Conservation (phyloP, 1,284 basidiomycete species). For the Ustilago curta region DNA sequence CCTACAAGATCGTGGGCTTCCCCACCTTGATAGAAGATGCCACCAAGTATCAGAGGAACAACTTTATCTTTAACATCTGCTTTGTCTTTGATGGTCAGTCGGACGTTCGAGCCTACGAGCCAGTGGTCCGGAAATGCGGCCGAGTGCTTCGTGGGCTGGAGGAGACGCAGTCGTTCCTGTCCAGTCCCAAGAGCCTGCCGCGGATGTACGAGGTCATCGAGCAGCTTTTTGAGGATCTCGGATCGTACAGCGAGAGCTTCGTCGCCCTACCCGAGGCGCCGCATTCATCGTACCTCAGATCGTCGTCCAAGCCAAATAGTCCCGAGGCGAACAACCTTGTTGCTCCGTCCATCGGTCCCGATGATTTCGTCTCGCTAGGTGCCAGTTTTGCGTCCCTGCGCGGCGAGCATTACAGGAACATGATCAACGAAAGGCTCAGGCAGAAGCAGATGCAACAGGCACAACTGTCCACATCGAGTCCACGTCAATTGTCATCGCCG, state of each 20-base stretch:
- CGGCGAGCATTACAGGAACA: conserved; percentile 39
- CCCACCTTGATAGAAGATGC: conserved; percentile 61
- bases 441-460: conserved; percentile 36
- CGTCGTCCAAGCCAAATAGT: conserved; percentile 34
- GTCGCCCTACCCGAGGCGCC: conserved; percentile 65
- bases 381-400: conserved; percentile 33
- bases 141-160: conserved; percentile 87
- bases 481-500: neutral
- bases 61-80: conserved; percentile 89
- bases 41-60: conserved; percentile 63
- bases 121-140: conserved; percentile 92
- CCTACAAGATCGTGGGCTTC: conserved; percentile 65
- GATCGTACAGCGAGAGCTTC: conserved; percentile 78
- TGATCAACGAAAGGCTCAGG: conserved; percentile 43
- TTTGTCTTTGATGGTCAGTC: conserved; percentile 92
- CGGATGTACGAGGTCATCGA: conserved; percentile 89
- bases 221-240: conserved; percentile 95
- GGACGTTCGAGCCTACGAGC: conserved; percentile 93
- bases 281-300: conserved; percentile 48
- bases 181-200: conserved; percentile 77
- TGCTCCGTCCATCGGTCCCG: conserved; percentile 30
- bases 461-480: neutral
- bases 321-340: conserved; percentile 23
- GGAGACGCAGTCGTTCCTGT: conserved; percentile 90
- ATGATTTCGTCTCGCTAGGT: conserved; percentile 40